These are phyloP conservation scores for Selaginella moellendorffii DNA, from an alignment of 75 land plant species.

Conservation along the genomic window DNA sequence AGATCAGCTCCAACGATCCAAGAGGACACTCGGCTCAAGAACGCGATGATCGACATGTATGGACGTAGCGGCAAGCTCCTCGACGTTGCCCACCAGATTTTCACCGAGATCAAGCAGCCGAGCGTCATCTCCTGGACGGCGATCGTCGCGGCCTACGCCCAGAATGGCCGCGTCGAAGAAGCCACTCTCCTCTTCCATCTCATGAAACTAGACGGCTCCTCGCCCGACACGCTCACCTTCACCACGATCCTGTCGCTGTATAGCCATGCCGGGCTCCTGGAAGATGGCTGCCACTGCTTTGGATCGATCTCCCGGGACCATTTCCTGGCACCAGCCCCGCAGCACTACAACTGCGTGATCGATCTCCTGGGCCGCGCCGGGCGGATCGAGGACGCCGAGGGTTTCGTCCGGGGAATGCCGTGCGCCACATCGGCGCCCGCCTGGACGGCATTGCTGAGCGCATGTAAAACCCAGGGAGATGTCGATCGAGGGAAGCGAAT, in stretches of 20 bases:
- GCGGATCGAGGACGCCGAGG: constrained; percentile 23
- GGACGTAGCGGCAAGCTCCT: too few species aligned
- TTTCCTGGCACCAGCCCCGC: constrained; percentile 16
- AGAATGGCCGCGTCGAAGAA: background rate
- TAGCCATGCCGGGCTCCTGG: constrained; percentile 29
- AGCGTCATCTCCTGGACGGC: too few species aligned
- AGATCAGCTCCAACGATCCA: background rate
- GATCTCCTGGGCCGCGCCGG: constrained; percentile 37
- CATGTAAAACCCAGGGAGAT: constrained; percentile 26
- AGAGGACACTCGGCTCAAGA: too few species aligned
- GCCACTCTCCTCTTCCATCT: constrained; percentile 3
- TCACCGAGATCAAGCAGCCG: too few species aligned
- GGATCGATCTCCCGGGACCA: constrained; percentile 13
- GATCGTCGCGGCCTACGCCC: too few species aligned
- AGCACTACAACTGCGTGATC: constrained; percentile 38
- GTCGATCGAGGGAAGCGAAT: constrained; percentile 22
- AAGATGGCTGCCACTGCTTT: constrained; percentile 21
- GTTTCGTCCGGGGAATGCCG: constrained; percentile 21
- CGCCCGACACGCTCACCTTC: constrained; percentile 24
- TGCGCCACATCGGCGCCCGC: constrained; percentile 21
- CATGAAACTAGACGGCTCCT: constrained; percentile 10
- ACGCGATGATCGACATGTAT: too few species aligned
- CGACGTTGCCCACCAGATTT: too few species aligned
- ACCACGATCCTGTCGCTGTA: constrained; percentile 29
- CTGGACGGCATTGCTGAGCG: constrained; percentile 16